phyloP scores from a whole-genome alignment of 2,329 filamentous ascomycete species.

The Juglanconis sp. region DNA sequence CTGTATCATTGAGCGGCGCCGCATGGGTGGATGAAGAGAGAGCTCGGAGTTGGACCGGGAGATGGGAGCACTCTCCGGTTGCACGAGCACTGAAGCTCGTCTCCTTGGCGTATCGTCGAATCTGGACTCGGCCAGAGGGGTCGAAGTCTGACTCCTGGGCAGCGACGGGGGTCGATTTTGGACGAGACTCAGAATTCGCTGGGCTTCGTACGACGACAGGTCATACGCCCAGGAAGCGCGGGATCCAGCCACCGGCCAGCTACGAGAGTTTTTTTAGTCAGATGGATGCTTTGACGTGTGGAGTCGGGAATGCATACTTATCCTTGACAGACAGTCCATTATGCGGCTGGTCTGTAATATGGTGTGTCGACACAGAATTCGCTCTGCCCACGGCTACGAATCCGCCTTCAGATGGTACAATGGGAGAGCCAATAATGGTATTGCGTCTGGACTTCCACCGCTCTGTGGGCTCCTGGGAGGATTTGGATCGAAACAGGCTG shows the following conservation, averaged over 20 bases:
- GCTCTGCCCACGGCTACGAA: conserved; percentile 25
- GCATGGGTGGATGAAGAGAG: conserved; percentile 45
- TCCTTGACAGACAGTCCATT: conserved; percentile 26
- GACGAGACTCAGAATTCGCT: conserved; percentile 38
- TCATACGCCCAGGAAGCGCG: conserved; percentile 42
- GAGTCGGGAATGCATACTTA: conserved; percentile 22
- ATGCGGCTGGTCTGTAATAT: conserved; percentile 24
- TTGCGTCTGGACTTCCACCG: conserved; percentile 24
- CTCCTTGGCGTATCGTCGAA: conserved; percentile 30
- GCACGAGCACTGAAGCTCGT: conserved; percentile 27
- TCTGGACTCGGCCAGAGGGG: conserved; percentile 14
- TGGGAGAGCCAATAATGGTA: conserved; percentile 28
- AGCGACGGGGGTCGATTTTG: conserved; percentile 25
- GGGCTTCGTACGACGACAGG: conserved; percentile 42
- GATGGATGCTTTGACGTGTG: not conserved
- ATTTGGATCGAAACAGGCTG: conserved; percentile 36
- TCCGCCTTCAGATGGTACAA: conserved; percentile 19
- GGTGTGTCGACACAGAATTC: conserved; percentile 29
- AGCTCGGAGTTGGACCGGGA: conserved; percentile 44
- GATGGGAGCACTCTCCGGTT: conserved; percentile 27
- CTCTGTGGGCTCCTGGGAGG: conserved; percentile 27
- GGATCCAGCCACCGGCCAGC: conserved; percentile 30
- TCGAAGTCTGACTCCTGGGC: conserved; percentile 6
- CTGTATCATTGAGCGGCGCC: conserved; percentile 46
- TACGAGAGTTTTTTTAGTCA: conserved; percentile 20